phyloP scores from a whole-genome alignment of 805 yeast genomes.

The Candida yuanshanica region DNA sequence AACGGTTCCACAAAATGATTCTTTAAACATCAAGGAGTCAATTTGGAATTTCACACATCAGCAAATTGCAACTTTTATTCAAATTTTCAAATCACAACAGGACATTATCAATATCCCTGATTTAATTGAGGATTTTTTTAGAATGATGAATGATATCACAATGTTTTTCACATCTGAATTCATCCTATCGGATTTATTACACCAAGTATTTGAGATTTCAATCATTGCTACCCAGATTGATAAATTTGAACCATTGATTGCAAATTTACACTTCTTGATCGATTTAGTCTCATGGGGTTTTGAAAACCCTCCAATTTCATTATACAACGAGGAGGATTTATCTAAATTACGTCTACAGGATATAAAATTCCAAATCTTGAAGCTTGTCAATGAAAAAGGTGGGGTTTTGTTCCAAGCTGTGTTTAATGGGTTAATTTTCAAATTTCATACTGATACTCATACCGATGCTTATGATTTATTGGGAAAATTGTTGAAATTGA shows the following conservation, averaged over 20 bases:
- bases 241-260: conserved; percentile 64
- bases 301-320: conserved; percentile 72
- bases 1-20: not conserved
- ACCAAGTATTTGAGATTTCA: conserved; percentile 53
- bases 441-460: conserved; percentile 63
- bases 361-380: conserved; percentile 2
- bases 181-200: conserved; percentile 39
- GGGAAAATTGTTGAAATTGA: conserved; percentile 53
- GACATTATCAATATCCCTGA: conserved; percentile 36
- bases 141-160: conserved; percentile 70
- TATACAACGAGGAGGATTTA: conserved; percentile 47
- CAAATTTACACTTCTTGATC: conserved; percentile 69
- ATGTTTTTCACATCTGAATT: conserved; percentile 65
- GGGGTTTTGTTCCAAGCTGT: conserved; percentile 44
- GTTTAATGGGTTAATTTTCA: conserved; percentile 62
- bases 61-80: conserved; percentile 57
- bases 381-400: conserved; percentile 50
- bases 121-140: conserved; percentile 78
- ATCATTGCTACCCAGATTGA: conserved; percentile 49
- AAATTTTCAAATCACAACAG: conserved; percentile 27
- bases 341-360: conserved; percentile 28
- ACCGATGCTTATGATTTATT: conserved; percentile 73
- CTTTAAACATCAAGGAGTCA: conserved; percentile 43
- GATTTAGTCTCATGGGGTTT: conserved; percentile 86
- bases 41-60: conserved; percentile 71